phyloP scores from a whole-genome alignment of 169 alveolate species.

The Plasmodium gaboni region DNA sequence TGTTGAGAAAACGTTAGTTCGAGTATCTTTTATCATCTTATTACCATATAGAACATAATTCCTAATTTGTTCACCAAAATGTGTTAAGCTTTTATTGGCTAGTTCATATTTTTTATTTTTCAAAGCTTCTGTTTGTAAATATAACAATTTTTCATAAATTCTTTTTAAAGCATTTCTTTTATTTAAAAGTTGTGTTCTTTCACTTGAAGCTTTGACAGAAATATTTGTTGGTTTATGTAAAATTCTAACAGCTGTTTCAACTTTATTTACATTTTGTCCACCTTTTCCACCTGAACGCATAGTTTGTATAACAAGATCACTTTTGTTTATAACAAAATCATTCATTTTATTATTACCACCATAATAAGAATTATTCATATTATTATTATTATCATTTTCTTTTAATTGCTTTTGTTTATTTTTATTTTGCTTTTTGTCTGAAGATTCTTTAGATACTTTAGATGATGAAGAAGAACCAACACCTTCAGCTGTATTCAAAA shows the following conservation, averaged over 20 bases:
- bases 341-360: slow-evolving; percentile 23
- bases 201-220: slow-evolving; percentile 85
- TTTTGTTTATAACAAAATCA: slow-evolving; percentile 82
- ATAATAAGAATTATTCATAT: neutral
- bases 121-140: slow-evolving; percentile 62
- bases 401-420: too few relatives aligned
- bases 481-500: slow-evolving; percentile 47
- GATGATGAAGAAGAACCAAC: neutral
- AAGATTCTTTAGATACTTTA: neutral
- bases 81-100: slow-evolving; percentile 62
- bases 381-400: slow-evolving; percentile 14
- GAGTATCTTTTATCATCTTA: slow-evolving; percentile 67
- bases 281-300: slow-evolving; percentile 96
- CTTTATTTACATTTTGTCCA: slow-evolving; percentile 96
- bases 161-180: slow-evolving; percentile 82
- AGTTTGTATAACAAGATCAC: slow-evolving; percentile 90
- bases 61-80: slow-evolving; percentile 71
- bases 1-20: slow-evolving; percentile 52
- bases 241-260: slow-evolving; percentile 95
- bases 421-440: neutral
- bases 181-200: slow-evolving; percentile 83
- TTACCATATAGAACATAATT: slow-evolving; percentile 72
- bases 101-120: slow-evolving; percentile 54
- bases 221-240: slow-evolving; percentile 95
- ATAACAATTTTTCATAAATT: slow-evolving; percentile 78